phyloP scores from a whole-genome alignment of 176 grass and related monocot genomes.

The Metroxylon sagu region DNA sequence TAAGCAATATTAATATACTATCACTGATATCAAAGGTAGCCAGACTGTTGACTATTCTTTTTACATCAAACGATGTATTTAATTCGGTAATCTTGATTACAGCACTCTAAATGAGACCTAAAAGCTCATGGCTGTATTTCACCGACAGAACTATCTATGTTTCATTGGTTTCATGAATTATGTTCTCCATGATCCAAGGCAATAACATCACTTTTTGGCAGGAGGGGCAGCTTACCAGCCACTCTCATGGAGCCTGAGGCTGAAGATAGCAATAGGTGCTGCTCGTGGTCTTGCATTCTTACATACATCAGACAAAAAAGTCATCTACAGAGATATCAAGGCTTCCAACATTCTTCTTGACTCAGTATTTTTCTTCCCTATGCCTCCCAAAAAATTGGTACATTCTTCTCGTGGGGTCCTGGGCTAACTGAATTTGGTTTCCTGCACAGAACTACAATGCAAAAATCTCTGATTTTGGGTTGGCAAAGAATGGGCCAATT shows the following conservation, averaged over 20 bases:
- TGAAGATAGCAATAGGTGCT: constrained; percentile 42
- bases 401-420: background rate
- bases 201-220: constrained; percentile 7
- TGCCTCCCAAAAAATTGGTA: background rate
- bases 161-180: constrained; percentile 1
- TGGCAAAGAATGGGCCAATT: constrained; percentile 74
- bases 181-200: constrained; percentile 2
- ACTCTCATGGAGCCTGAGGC: constrained; percentile 32
- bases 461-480: constrained; percentile 87
- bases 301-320: constrained; percentile 32
- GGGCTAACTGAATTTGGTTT: background rate
- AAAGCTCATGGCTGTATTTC: too few species aligned
- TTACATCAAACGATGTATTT: too few species aligned
- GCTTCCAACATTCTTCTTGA: constrained; percentile 47
- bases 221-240: constrained; percentile 18
- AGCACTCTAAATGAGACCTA: too few species aligned
- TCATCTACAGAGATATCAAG: constrained; percentile 50
- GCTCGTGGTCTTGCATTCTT: constrained; percentile 43
- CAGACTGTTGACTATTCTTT: too few species aligned
- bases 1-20: too few species aligned
- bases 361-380: constrained; percentile 14
- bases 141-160: background rate
- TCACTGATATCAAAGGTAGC: too few species aligned
- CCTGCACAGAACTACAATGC: constrained; percentile 40
- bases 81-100: too few species aligned